phyloP scores from a whole-genome alignment of 345 rosid species.

The Punica granatum region DNA sequence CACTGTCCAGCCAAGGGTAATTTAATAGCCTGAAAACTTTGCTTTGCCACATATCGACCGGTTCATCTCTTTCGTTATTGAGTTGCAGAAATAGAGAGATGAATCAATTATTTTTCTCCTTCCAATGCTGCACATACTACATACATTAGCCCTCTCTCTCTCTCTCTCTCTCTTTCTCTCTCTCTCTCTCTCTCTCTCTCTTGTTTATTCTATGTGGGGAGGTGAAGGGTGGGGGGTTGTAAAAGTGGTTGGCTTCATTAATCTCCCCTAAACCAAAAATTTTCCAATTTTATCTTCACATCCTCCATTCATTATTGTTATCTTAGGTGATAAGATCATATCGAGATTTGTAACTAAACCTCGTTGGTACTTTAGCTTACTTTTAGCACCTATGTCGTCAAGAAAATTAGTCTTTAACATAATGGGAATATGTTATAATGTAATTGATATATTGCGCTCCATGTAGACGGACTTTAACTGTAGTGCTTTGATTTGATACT shows the following conservation, averaged over 20 bases:
- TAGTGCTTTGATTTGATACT: too few species aligned
- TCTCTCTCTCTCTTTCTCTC: too few species aligned
- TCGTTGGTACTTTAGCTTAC: too few species aligned
- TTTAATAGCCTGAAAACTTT: conserved; percentile 12
- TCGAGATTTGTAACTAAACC: background rate
- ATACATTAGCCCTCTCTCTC: background rate
- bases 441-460: too few species aligned
- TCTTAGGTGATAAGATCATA: background rate
- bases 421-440: too few species aligned
- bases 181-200: background rate
- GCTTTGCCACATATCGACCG: background rate
- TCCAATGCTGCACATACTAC: too few species aligned
- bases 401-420: too few species aligned
- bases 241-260: conserved; percentile 14
- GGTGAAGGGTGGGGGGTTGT: conserved; percentile 1
- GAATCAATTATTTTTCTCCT: too few species aligned
- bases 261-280: background rate
- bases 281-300: background rate
- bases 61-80: background rate
- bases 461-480: too few species aligned
- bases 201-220: background rate
- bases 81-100: background rate
- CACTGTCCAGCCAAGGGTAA: background rate
- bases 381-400: too few species aligned
- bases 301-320: background rate